Evolutionary conservation across 345 rosid species (phyloP).

Genomic region (Eucalyptus erythrocorys): DNA sequence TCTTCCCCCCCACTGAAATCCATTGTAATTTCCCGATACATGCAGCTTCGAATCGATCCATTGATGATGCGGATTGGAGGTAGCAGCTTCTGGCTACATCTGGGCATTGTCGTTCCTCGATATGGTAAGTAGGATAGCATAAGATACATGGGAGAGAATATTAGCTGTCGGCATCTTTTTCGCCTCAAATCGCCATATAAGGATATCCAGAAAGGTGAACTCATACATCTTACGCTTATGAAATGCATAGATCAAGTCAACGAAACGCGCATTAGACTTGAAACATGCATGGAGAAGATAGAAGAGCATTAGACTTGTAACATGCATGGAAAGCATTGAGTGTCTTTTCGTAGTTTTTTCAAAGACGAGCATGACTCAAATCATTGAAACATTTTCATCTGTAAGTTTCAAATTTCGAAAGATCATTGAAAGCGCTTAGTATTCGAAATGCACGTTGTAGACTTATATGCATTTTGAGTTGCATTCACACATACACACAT

Average conservation of each 20-base stretch:
- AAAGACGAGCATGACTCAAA: background rate
- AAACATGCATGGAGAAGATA: background rate
- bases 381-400: background rate
- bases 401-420: background rate
- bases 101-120: background rate
- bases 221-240: background rate
- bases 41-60: background rate
- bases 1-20: background rate
- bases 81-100: background rate
- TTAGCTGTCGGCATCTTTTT: fast-evolving
- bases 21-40: background rate
- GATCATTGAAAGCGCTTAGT: background rate
- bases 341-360: background rate
- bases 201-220: background rate
- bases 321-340: background rate
- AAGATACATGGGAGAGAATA: background rate
- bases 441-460: background rate
- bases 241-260: background rate
- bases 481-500: background rate
- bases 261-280: background rate
- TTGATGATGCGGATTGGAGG: background rate
- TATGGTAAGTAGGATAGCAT: background rate
- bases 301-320: background rate
- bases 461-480: background rate
- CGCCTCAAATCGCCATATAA: background rate